These are phyloP conservation scores for Colletotrichum karsti DNA, from an alignment of 2,329 filamentous ascomycete species.

Conservation along the genomic window DNA sequence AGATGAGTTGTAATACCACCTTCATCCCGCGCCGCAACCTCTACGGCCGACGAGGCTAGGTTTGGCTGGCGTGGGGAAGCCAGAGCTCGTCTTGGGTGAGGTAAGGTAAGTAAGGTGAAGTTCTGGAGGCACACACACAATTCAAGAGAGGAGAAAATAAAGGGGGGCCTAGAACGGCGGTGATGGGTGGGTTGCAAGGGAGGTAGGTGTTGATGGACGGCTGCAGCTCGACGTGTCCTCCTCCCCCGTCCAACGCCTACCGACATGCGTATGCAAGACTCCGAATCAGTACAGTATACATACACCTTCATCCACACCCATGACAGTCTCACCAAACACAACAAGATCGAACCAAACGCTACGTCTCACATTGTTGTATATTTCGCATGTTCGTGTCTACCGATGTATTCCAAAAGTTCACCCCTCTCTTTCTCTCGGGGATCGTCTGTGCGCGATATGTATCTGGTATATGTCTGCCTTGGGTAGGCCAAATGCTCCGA, in stretches of 20 bases:
- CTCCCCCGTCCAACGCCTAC: background rate
- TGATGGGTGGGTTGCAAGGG: background rate
- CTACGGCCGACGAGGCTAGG: no score
- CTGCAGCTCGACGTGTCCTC: slow-evolving; percentile 13
- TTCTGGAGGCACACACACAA: background rate
- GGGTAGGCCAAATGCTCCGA: background rate
- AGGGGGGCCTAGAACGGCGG: background rate
- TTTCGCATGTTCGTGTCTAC: no score
- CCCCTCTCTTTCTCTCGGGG: no score
- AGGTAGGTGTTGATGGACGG: background rate
- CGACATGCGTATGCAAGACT: slow-evolving; percentile 7
- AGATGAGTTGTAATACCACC: no score
- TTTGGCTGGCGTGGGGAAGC: no score
- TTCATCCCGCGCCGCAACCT: no score
- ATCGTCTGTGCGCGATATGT: no score
- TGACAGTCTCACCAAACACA: no score
- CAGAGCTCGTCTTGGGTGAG: no score
- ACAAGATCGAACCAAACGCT: no score
- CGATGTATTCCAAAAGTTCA: no score
- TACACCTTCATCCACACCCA: background rate
- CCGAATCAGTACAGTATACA: background rate
- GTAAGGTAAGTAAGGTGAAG: background rate
- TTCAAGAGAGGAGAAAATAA: background rate
- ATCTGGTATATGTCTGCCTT: background rate
- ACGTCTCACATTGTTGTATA: no score